Base-by-base conservation (phyloP, 2,329 filamentous ascomycete genomes). In the Macroventuria anomochaeta region DNA sequence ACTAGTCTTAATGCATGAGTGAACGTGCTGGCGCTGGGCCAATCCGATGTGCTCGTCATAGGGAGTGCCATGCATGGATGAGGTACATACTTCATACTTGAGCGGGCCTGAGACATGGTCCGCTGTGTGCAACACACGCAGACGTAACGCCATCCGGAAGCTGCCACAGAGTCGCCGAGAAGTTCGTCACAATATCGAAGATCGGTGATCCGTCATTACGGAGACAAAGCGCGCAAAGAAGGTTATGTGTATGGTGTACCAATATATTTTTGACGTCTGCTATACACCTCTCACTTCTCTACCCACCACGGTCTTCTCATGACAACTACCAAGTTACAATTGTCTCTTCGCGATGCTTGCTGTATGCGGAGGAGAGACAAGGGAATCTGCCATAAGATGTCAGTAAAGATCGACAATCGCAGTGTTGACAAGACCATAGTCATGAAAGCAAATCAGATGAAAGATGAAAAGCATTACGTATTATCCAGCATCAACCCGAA, bases 381-480 rank as follows among this genome's bases (percentile, higher is more conserved):
- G 21, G 12, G 6, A 2, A 18, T 21, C 50, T 53, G 20, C 28
- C 11, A 10, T 20, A 28, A 21, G 15, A 33, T n/a, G 39, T 56
- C 39, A 56, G 53, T 49, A 4, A 41, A 44, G 33, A 12, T 44
- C 48, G 39, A 44, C 43, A 29, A 40, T 13, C 13, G 33, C 28
- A 10, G 8, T 46, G n/a, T 41, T 46, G 33, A 48, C 15, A 46
- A 34, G 15, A 44, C 15, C 10, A 38, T 23, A 25, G 18, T 31
- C n/a, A 25, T 26, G 7, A 37, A 44, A 43, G 48, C 53, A 53
- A 33, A 61, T 74, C 71, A 74, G 71, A 67, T 63, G 70, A 74
- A 74, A 74, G 71, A 74, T 74, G 70, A 74, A 74, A 74, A 74
- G 71, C 61, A 62, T 67, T 69, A 67, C 59, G 62, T 65, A 65